Percentiles rank a stretch among this genome's conserved stretches.
phyloP scores from a whole-genome alignment of 768 basidiomycete species.

The Podaxis sp. region DNA sequence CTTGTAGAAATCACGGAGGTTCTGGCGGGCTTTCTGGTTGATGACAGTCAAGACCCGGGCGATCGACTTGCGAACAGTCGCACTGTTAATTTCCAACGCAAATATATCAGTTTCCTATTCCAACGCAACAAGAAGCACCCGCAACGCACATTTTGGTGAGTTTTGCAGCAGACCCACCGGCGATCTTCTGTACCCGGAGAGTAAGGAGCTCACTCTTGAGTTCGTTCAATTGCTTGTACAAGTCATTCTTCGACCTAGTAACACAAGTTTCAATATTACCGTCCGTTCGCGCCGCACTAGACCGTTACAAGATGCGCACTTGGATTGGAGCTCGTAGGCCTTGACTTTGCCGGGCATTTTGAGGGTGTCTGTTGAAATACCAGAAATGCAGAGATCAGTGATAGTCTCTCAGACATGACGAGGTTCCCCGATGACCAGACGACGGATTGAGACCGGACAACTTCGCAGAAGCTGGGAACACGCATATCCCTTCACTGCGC shows the following conservation, averaged over 20 bases:
- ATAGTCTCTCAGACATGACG: slow-evolving; percentile 5
- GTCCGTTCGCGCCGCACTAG: background rate
- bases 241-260: slow-evolving; percentile 90
- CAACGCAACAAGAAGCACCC: background rate
- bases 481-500: background rate
- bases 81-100: slow-evolving; percentile 39
- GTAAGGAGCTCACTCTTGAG: slow-evolving; percentile 92
- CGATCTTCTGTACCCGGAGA: slow-evolving; percentile 97
- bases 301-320: slow-evolving; percentile 46
- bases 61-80: slow-evolving; percentile 96
- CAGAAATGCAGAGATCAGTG: slow-evolving; percentile 9
- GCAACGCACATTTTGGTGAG: slow-evolving; percentile 90
- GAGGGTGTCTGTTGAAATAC: slow-evolving; percentile 26
- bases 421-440: background rate
- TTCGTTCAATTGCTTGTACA: slow-evolving; percentile 88
- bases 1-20: slow-evolving; percentile 98
- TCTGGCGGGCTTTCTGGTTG: slow-evolving; percentile 97
- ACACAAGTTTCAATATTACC: slow-evolving; percentile 13
- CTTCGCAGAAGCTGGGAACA: background rate
- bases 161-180: slow-evolving; percentile 92
- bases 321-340: slow-evolving; percentile 94
- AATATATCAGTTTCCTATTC: slow-evolving; percentile 1
- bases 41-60: slow-evolving; percentile 97
- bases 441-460: background rate
- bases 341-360: slow-evolving; percentile 91